Evolutionary conservation across 2,329 filamentous ascomycete species (phyloP).

Genomic region (Rhynchosporium graminicola): DNA sequence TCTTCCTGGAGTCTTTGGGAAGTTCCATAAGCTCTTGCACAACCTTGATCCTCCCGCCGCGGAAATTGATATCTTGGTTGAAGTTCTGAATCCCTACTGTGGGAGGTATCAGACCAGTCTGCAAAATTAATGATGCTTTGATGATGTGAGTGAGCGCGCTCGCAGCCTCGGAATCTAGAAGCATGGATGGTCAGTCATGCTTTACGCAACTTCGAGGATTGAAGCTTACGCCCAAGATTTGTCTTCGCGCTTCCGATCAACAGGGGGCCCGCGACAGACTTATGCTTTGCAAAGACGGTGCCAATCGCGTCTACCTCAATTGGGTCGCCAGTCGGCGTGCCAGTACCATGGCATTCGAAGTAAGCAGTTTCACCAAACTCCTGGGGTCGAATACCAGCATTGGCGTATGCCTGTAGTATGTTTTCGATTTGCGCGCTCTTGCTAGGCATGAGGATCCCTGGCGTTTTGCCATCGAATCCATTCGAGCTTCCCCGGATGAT

Average conservation of each 20-base stretch:
- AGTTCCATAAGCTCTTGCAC: too few relatives aligned
- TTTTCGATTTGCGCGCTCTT: constrained; percentile 43
- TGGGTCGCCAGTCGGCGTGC: constrained; percentile 22
- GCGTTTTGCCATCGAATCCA: constrained; percentile 48
- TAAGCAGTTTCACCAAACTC: constrained; percentile 17
- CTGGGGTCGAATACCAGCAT: constrained; percentile 13
- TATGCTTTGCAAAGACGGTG: not conserved
- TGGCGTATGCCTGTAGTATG: constrained; percentile 16
- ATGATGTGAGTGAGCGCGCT: too few relatives aligned
- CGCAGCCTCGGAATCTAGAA: too few relatives aligned
- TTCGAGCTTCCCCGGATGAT: constrained; percentile 45
- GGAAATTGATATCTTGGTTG: too few relatives aligned
- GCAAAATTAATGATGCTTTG: too few relatives aligned
- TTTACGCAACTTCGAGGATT: too few relatives aligned
- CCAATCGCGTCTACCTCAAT: constrained; percentile 1
- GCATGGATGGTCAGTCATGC: too few relatives aligned
- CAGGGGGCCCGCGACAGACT: not conserved
- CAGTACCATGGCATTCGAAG: constrained; percentile 26
- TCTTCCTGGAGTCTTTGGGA: too few relatives aligned
- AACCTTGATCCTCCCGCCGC: too few relatives aligned
- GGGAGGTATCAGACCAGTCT: too few relatives aligned
- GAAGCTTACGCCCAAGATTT: constrained; percentile 1
- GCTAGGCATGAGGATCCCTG: constrained; percentile 48
- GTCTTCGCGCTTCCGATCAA: constrained; percentile 6
- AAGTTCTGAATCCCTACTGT: too few relatives aligned